Percentiles rank a stretch among this genome's conserved stretches.
These are phyloP conservation scores for Nymphaea colorata DNA, from an alignment of 164 flowering plant species.

Conservation along the genomic window DNA sequence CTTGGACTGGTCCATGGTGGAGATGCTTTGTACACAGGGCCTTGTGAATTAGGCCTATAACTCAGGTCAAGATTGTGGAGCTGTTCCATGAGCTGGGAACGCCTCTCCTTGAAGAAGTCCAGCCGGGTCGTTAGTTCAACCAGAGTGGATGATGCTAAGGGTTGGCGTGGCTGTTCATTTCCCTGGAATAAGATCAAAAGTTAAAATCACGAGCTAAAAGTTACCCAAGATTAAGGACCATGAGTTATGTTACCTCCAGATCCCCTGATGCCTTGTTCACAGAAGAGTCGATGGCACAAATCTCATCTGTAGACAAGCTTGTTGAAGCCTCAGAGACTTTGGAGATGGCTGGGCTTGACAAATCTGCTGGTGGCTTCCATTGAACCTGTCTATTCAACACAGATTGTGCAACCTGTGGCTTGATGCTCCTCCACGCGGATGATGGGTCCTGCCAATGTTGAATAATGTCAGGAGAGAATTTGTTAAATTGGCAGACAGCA, in stretches of 20 bases:
- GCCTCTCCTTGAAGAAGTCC: constrained; percentile 94
- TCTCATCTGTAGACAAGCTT: constrained; percentile 53
- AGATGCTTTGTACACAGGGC: constrained; percentile 50
- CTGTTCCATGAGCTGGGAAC: constrained; percentile 96
- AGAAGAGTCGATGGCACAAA: constrained; percentile 59
- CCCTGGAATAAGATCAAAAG: constrained; percentile 16
- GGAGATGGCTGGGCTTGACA: constrained; percentile 47
- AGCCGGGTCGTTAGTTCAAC: constrained; percentile 90
- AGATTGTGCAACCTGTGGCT: constrained; percentile 44
- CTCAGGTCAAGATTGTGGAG: constrained; percentile 82
- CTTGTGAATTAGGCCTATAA: constrained; percentile 62
- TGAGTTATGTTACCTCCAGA: constrained; percentile 31
- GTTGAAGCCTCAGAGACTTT: constrained; percentile 70
- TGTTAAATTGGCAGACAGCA: no score
- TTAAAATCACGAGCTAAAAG: background rate
- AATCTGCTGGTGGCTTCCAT: constrained; percentile 51
- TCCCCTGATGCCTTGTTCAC: constrained; percentile 54
- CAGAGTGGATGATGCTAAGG: constrained; percentile 62
- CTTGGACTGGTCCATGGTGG: constrained; percentile 43
- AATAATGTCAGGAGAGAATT: background rate
- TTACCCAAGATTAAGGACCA: background rate
- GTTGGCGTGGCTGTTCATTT: constrained; percentile 50
- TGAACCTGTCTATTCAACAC: constrained; percentile 37
- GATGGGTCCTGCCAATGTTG: background rate
- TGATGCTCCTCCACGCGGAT: constrained; percentile 49